These are phyloP conservation scores for Colletotrichum caudatum DNA, from an alignment of 2,329 filamentous ascomycete genomes.

Conservation along the genomic window DNA sequence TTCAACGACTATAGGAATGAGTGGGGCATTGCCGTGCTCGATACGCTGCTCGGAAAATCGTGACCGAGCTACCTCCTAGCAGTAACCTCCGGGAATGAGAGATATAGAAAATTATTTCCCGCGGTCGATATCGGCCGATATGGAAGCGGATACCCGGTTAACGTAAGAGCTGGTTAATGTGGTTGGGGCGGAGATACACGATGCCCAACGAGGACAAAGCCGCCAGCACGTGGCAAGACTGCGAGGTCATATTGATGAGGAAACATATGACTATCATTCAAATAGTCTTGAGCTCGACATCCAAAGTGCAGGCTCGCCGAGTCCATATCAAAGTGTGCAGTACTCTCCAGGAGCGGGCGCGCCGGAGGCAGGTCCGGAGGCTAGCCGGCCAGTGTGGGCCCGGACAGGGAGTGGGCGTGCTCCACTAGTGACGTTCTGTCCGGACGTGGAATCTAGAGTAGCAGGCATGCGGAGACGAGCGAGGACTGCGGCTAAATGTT, in stretches of 20 bases:
- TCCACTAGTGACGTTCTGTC: slow-evolving; percentile 1
- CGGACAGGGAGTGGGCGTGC: background rate
- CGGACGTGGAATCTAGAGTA: background rate
- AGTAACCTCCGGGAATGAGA: background rate
- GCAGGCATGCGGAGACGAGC: background rate
- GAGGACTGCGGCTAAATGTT: background rate
- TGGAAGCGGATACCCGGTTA: background rate
- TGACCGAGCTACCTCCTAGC: background rate
- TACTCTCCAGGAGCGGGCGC: background rate
- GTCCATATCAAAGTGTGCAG: background rate
- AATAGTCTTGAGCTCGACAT: background rate
- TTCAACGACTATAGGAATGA: background rate
- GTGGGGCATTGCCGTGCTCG: background rate
- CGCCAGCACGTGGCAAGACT: background rate
- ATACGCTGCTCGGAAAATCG: background rate
- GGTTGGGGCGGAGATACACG: background rate
- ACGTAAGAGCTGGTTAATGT: background rate
- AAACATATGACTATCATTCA: background rate
- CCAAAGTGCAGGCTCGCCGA: background rate
- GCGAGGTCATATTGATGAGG: background rate
- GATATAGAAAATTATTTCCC: background rate
- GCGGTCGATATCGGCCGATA: background rate
- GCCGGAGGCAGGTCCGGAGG: slow-evolving; percentile 29
- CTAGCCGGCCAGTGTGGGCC: slow-evolving; percentile 24
- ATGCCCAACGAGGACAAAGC: background rate